Conservation (phyloP, 1,139 yeast species). For the Entelexis paramagnoliae region DNA sequence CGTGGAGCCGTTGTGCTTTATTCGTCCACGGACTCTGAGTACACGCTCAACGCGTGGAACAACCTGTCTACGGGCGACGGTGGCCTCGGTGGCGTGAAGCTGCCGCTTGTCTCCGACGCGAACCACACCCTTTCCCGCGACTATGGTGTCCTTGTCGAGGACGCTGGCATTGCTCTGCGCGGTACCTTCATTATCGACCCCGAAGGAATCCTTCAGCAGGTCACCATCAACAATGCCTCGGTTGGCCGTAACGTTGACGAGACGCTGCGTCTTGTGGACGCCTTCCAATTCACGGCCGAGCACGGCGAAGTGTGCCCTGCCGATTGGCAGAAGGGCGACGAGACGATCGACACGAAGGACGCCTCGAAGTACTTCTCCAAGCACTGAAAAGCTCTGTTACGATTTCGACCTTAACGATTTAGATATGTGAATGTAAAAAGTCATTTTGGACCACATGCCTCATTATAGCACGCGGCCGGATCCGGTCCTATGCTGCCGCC, state of each 20-base stretch:
- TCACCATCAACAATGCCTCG: constrained; percentile 95
- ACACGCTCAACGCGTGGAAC: constrained; percentile 96
- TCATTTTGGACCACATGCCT: too few relatives aligned
- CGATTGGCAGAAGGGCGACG: constrained; percentile 97
- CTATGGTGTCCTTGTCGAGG: constrained; percentile 95
- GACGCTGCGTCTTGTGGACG: constrained; percentile 93
- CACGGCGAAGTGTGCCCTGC: constrained; percentile 99
- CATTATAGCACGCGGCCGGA: too few relatives aligned
- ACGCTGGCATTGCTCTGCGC: constrained; percentile 93
- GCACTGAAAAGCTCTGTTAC: constrained; percentile 7
- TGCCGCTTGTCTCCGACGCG: constrained; percentile 92
- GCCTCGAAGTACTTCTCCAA: constrained; percentile 19
- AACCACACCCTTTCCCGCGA: constrained; percentile 90
- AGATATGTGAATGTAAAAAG: too few relatives aligned
- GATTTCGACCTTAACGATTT: neutral
- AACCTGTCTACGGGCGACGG: constrained; percentile 93
- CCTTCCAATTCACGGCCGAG: constrained; percentile 97
- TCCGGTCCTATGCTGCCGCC: too few relatives aligned
- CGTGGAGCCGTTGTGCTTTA: constrained; percentile 83
- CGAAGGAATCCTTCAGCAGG: constrained; percentile 85
- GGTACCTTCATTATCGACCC: constrained; percentile 98
- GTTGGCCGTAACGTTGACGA: constrained; percentile 98
- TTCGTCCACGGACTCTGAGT: constrained; percentile 97
- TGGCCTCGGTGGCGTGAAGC: constrained; percentile 90
- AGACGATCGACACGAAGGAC: constrained; percentile 89